Percentiles rank a stretch among this genome's conserved stretches.
Conservation (phyloP, 1,139 yeast genomes). For the Saccharomyces hybrid region DNA sequence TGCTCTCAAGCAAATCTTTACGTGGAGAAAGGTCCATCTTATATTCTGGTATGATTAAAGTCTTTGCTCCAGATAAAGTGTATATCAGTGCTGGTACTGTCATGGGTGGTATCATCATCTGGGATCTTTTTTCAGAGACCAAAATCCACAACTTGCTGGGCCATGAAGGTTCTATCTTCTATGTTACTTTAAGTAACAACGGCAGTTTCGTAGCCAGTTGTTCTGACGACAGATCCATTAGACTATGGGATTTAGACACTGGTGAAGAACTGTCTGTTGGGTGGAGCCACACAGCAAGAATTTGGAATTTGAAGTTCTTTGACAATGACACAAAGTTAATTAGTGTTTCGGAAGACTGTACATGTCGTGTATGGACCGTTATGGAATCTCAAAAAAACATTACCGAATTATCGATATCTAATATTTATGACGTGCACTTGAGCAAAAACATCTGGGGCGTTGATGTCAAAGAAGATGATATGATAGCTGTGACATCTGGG, state of each 20-base stretch:
- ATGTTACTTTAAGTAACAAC: conserved; percentile 53
- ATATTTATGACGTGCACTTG: conserved; percentile 56
- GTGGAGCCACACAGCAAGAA: conserved; percentile 95
- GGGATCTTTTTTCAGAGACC: conserved; percentile 49
- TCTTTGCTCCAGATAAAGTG: conserved; percentile 38
- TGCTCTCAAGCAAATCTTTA: conserved; percentile 36
- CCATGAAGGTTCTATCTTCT: conserved; percentile 90
- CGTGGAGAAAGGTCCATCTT: conserved; percentile 74
- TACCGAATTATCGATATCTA: conserved; percentile 38
- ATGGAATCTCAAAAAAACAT: conserved; percentile 22
- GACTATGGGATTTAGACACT: conserved; percentile 54
- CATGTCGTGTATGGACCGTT: conserved; percentile 70
- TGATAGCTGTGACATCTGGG: conserved; percentile 69
- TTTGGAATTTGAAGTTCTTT: conserved; percentile 72
- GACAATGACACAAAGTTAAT: conserved; percentile 36
- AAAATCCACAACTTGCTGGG: conserved; percentile 52
- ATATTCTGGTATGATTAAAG: conserved; percentile 73
- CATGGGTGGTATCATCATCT: conserved; percentile 74
- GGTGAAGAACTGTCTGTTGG: conserved; percentile 66
- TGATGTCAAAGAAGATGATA: conserved; percentile 44
- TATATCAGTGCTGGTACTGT: conserved; percentile 85
- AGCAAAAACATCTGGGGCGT: conserved; percentile 89
- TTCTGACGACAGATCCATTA: conserved; percentile 87
- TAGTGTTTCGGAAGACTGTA: conserved; percentile 84
- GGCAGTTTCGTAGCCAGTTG: conserved; percentile 64